Conservation (phyloP, 2,329 filamentous ascomycete species). For the Phialophora tarda region DNA sequence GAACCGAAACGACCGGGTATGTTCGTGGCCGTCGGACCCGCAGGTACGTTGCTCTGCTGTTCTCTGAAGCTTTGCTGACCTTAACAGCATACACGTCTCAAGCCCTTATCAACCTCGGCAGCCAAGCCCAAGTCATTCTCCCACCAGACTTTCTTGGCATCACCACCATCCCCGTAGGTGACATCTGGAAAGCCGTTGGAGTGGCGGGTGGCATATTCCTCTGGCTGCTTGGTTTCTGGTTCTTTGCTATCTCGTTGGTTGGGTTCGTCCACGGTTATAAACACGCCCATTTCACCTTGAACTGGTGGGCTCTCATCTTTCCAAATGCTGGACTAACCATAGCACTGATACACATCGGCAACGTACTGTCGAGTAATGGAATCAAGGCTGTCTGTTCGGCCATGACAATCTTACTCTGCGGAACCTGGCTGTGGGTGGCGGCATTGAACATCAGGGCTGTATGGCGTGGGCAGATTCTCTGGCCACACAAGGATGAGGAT, state of each 20-base stretch:
- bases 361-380: slow-evolving; percentile 56
- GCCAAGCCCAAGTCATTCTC: slow-evolving; percentile 15
- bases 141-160: slow-evolving; percentile 22
- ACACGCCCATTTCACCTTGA: slow-evolving; percentile 55
- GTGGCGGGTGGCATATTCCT: slow-evolving; percentile 19
- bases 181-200: slow-evolving; percentile 12
- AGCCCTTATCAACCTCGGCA: slow-evolving; percentile 21
- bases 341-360: slow-evolving; percentile 62
- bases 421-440: slow-evolving; percentile 61
- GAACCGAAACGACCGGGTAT: slow-evolving; percentile 23
- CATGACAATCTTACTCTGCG: slow-evolving; percentile 50
- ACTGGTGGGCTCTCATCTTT: slow-evolving; percentile 70
- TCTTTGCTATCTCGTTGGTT: too few relatives aligned
- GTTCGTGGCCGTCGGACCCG: slow-evolving; percentile 27
- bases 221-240: slow-evolving; percentile 28
- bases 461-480: slow-evolving; percentile 59
- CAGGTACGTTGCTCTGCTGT: neutral
- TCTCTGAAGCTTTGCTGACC: neutral
- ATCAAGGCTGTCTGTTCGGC: slow-evolving; percentile 60
- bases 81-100: slow-evolving; percentile 20
- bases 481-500: slow-evolving; percentile 66
- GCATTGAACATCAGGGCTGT: slow-evolving; percentile 58
- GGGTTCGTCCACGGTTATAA: slow-evolving; percentile 32
- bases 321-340: slow-evolving; percentile 68
- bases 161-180: slow-evolving; percentile 8